Conservation (phyloP, 257 asterid genomes). For the Prunella vulgaris region DNA sequence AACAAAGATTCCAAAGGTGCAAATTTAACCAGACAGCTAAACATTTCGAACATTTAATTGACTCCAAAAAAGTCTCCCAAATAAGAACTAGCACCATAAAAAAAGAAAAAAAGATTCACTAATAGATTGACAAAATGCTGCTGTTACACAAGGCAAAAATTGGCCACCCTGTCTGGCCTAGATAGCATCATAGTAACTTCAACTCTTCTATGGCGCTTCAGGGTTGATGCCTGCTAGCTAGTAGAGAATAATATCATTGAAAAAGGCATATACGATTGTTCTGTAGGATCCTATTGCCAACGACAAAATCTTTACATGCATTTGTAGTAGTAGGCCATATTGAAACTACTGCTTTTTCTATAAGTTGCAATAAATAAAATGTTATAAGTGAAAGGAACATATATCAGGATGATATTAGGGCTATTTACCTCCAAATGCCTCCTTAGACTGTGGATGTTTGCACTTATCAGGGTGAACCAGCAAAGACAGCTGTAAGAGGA, state of each 20-base stretch:
- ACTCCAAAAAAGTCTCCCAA: background rate
- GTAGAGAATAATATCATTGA: background rate
- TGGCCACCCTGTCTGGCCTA: background rate
- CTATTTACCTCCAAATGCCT: conserved; percentile 88
- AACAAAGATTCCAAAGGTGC: background rate
- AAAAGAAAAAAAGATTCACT: background rate
- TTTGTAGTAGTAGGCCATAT: background rate
- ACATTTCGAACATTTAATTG: background rate
- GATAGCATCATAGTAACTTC: background rate
- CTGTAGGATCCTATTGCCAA: background rate
- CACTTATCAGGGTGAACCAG: conserved; percentile 99
- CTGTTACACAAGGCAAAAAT: background rate
- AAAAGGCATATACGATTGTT: background rate
- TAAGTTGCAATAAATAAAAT: background rate
- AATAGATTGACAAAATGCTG: background rate
- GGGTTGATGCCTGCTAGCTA: background rate
- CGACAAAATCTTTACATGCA: background rate
- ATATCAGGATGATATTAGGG: conserved; percentile 6
- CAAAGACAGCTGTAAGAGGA: conserved; percentile 64
- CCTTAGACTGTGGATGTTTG: conserved; percentile 97
- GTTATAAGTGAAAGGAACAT: background rate
- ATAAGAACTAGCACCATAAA: background rate
- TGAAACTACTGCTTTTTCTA: background rate
- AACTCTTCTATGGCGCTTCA: background rate
- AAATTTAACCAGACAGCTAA: background rate